Percentiles rank a stretch among this genome's conserved stretches.
Evolutionary conservation across 768 basidiomycete species (phyloP).

Genomic region (Mycena kentingensis): DNA sequence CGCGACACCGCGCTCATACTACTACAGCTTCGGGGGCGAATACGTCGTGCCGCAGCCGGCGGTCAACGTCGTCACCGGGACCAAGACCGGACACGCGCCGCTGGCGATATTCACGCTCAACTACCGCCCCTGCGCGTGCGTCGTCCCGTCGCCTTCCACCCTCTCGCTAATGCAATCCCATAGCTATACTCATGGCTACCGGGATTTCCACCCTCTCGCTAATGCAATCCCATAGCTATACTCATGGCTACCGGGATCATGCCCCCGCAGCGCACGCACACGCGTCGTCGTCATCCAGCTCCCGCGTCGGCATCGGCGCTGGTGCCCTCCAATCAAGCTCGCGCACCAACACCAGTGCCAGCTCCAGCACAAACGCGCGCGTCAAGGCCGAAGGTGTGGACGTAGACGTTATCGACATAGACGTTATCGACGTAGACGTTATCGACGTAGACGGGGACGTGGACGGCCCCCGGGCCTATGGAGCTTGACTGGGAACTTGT

Average conservation of each 20-base stretch:
- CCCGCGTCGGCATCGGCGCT: neutral
- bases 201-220: constrained; percentile 13
- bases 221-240: neutral
- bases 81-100: constrained; percentile 26
- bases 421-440: too few species aligned
- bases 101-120: constrained; percentile 35
- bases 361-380: neutral
- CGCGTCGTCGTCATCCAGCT: too few species aligned
- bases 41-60: constrained; percentile 31
- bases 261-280: too few species aligned
- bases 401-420: constrained; percentile 4
- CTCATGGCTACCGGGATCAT: too few species aligned
- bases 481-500: too few species aligned
- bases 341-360: neutral
- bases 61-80: constrained; percentile 33
- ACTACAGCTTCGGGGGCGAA: constrained; percentile 36
- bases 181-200: constrained; percentile 15
- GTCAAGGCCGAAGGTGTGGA: constrained; percentile 18
- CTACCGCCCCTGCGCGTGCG: constrained; percentile 38
- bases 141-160: neutral
- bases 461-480: too few species aligned
- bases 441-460: constrained; percentile 17
- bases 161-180: neutral
- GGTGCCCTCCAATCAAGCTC: neutral
- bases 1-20: neutral